Percentiles rank a stretch among this genome's conserved stretches.
Evolutionary conservation across 2,329 filamentous ascomycete genomes (phyloP).

Genomic region (Hypomyces perniciosus): DNA sequence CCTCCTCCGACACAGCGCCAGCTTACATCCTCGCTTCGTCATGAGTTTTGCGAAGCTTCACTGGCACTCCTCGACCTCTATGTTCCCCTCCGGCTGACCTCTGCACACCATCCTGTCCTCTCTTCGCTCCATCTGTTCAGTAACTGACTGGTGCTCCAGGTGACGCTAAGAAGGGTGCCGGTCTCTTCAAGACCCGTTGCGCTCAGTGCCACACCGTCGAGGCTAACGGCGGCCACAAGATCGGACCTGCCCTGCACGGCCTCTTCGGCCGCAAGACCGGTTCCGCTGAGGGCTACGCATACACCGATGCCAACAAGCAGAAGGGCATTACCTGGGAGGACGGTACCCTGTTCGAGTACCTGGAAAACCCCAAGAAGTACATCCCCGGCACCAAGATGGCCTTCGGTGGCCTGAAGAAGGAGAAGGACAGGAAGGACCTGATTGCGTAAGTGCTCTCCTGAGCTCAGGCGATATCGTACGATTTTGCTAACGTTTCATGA

Average conservation of each 20-base stretch:
- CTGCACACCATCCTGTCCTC: background rate
- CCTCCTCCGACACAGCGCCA: slow-evolving; percentile 2
- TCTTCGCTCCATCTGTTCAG: background rate
- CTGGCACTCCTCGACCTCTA: background rate
- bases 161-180: slow-evolving; percentile 93
- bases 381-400: slow-evolving; percentile 99
- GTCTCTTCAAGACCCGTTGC: slow-evolving; percentile 99
- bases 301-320: slow-evolving; percentile 99
- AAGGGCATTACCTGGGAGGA: slow-evolving; percentile 89
- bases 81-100: background rate
- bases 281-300: slow-evolving; percentile 84
- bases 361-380: slow-evolving; percentile 99
- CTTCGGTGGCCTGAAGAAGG: slow-evolving; percentile 99
- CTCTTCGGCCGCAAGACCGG: slow-evolving; percentile 96
- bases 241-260: slow-evolving; percentile 93
- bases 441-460: slow-evolving; percentile 67
- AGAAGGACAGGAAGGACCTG: slow-evolving; percentile 97
- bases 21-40: slow-evolving; percentile 22
- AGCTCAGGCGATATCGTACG: background rate
- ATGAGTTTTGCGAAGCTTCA: background rate
- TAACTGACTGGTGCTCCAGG: slow-evolving; percentile 43
- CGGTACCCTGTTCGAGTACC: slow-evolving; percentile 86
- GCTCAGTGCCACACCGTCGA: slow-evolving; percentile 98
- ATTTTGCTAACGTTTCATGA: slow-evolving; percentile 19
- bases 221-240: slow-evolving; percentile 88